Base-by-base conservation (phyloP, 2,329 filamentous ascomycete species). In the Clonostachys solani region DNA sequence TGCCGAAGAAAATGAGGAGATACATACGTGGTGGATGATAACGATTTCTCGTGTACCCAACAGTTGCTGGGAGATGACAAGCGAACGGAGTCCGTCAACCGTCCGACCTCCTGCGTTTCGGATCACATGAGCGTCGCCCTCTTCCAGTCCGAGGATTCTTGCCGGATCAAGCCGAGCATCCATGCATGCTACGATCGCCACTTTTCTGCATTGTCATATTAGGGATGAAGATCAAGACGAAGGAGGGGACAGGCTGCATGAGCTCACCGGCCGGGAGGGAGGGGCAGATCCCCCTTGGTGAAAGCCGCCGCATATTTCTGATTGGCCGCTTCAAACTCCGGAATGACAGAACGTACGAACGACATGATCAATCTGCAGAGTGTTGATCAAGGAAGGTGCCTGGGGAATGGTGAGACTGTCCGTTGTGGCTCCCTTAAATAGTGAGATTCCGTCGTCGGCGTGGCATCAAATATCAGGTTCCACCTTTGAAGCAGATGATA, bases 111-210 rank as follows among this genome's bases (percentile, higher is more conserved):
- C 85, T 9, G 84, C 86, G 54, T 91, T 92, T 49, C 87, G 81
- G 49, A 91, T 85, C 33, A 91, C 80, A 64, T 94, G 88, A 1
- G 88, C 89, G 53, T 91, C 86, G 38, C 89, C 88, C 16, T 89
- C 77, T 18, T 76, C 69, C 49, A 92, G 84, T 9, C 84, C 85
- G 46, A 90, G 85, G 2, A 86, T 85, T 13, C 77, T 70, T 5
- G 81, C 76, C 0, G 88, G 81, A 56, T 92, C 77, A 55, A 84
- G 71, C 45, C 88, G 81, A 6, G 89, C 86, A 59, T 94, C 88
- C 87, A 92, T 94, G 66, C 89, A 94, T 1, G 87, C 88, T 42
- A 92, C 75, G 23, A 64, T 29, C 2, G 23, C 23, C 23, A 29
- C 23, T 29, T 29, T 29, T 29, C 23, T 29, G 23, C 23, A 29